These are phyloP conservation scores for Cryphonectria radicalis DNA, from an alignment of 2,329 filamentous ascomycete genomes.

Conservation along the genomic window DNA sequence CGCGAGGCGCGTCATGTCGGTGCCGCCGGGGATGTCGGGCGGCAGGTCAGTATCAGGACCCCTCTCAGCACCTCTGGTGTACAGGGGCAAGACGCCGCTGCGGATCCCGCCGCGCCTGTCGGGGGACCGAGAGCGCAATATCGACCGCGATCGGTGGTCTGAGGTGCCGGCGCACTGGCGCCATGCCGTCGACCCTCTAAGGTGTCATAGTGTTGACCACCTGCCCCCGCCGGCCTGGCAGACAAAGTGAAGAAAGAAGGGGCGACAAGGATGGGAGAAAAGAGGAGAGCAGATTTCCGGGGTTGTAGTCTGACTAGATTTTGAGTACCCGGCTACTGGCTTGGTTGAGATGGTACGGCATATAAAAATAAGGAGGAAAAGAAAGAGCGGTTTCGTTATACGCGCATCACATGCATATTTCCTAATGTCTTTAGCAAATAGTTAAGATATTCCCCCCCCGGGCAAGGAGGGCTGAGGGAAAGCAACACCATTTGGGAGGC, in stretches of 20 bases:
- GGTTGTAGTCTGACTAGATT: background rate
- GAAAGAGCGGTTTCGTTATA: background rate
- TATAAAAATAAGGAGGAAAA: background rate
- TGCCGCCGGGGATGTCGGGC: conserved; percentile 2
- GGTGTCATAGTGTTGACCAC: conserved; percentile 18
- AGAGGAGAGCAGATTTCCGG: background rate
- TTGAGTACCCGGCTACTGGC: background rate
- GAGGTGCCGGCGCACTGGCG: conserved; percentile 16
- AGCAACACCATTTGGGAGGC: background rate
- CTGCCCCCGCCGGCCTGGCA: conserved; percentile 13
- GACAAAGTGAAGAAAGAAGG: background rate
- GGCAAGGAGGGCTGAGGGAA: background rate
- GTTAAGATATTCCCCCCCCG: background rate
- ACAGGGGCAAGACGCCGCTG: conserved; percentile 2
- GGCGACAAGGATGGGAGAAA: background rate
- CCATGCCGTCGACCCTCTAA: conserved; percentile 14
- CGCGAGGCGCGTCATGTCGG: conserved; percentile 7
- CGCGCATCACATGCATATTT: background rate
- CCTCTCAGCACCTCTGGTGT: background rate
- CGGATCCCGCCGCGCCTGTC: conserved; percentile 1
- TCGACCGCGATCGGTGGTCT: conserved; percentile 4
- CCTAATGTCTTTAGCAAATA: background rate
- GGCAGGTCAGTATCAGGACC: background rate
- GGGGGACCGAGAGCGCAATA: background rate
- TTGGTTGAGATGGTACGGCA: background rate